Percentiles rank a stretch among this genome's conserved stretches.
phyloP scores from a whole-genome alignment of 441 rosid species.

The Viola pubescens region DNA sequence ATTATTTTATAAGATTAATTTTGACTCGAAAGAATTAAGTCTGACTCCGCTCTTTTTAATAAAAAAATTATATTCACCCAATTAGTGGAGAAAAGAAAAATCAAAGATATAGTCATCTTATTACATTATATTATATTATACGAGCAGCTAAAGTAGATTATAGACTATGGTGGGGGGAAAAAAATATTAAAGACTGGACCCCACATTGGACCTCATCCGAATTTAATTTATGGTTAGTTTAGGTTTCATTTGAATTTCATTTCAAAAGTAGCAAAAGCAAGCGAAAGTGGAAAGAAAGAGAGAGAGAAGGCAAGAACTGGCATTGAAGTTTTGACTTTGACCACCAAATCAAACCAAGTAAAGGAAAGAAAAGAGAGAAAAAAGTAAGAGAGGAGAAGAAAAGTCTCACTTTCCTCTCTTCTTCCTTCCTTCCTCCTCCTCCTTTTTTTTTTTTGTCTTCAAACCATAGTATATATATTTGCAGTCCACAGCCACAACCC shows the following conservation, averaged over 20 bases:
- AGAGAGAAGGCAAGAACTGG: constrained; percentile 20
- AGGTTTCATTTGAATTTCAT: constrained; percentile 21
- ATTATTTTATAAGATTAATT: no score
- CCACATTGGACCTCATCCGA: no score
- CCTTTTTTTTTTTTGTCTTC: not conserved
- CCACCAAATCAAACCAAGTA: constrained; percentile 20
- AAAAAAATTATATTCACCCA: no score
- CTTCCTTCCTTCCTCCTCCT: constrained; percentile 27
- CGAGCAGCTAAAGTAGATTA: no score
- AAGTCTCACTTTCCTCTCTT: constrained; percentile 64
- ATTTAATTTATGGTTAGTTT: constrained; percentile 5
- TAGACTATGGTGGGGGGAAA: no score
- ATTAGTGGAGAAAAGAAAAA: no score
- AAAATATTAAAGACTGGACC: no score
- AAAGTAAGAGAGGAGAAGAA: constrained; percentile 44
- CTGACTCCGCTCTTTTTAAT: no score
- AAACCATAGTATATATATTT: constrained; percentile 1
- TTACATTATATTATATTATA: no score
- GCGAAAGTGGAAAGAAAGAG: not conserved
- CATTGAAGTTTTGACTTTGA: constrained; percentile 65
- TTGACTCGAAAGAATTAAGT: no score
- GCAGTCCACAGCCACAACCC: not conserved
- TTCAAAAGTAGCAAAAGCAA: not conserved
- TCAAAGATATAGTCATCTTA: no score
- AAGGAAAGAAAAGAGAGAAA: constrained; percentile 24